These are phyloP conservation scores for Plasmodium blacklocki DNA, from an alignment of 169 alveolate genomes.

Conservation along the genomic window DNA sequence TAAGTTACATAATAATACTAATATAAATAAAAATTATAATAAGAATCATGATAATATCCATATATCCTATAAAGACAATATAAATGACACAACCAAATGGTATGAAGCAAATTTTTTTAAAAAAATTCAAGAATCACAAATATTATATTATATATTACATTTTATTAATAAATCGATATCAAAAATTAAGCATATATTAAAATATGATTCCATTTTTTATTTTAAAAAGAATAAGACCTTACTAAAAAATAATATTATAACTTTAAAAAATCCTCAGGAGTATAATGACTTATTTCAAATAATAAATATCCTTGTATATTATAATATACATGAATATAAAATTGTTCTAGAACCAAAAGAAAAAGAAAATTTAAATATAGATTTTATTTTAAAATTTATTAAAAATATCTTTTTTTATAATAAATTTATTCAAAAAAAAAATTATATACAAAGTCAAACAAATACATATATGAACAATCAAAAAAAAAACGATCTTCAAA, in stretches of 20 bases:
- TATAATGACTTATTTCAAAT: conserved; percentile 28
- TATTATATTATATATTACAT: neutral
- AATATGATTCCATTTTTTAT: conserved; percentile 47
- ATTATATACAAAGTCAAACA: conserved; percentile 30
- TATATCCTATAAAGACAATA: neutral
- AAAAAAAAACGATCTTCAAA: neutral
- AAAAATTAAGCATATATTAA: conserved; percentile 14
- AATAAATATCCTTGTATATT: conserved; percentile 49
- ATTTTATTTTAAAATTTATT: conserved; percentile 18
- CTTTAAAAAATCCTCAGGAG: conserved; percentile 37
- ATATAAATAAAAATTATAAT: neutral
- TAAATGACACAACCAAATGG: neutral
- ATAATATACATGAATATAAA: conserved; percentile 31
- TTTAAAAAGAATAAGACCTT: conserved; percentile 21
- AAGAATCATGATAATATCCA: neutral
- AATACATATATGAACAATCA: conserved; percentile 3
- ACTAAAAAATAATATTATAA: conserved; percentile 40
- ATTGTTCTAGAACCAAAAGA: conserved; percentile 41
- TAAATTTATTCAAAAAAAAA: conserved; percentile 14
- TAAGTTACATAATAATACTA: neutral
- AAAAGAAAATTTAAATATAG: conserved; percentile 29
- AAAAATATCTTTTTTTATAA: conserved; percentile 50
- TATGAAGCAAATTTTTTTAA: neutral
- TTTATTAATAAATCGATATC: neutral
- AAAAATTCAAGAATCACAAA: neutral